Base-by-base conservation (phyloP, 2,329 filamentous ascomycete species). In the Aspergillus floridensis region DNA sequence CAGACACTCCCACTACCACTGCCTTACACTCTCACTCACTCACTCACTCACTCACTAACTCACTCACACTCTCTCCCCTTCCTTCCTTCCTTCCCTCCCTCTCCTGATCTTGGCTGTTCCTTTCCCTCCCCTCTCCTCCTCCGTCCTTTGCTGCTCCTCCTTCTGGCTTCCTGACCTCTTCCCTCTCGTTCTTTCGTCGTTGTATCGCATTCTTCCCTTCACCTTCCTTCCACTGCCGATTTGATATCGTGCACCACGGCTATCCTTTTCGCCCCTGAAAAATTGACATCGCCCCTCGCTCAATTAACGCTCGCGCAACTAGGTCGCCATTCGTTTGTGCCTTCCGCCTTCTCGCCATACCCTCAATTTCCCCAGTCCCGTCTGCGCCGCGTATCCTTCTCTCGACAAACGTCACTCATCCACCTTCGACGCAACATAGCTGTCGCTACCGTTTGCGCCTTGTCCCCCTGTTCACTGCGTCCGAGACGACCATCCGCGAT, bases 221-320 rank as follows among this genome's bases (percentile, higher is more conserved):
- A 16, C 26, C 26, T 29, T 29, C 53, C 29, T 46, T 46, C 52
- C 52, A 24, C 31, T 62, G 61, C 62, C 63, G 63, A 63, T 67
- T 70, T 71, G 65, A 68, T 52, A 68, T 64, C 63, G 62, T 56
- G 63, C 63, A 58, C 56, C 57, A 60, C 53, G 59, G 41, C 60
- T 50, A 63, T 58, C 51, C 56, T 59, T 55, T 58, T 49, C 47
- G 29, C 57, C 63, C 62, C 63, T 60, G 63, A 53, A 57, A 57
- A 49, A 44, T 44, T 19, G 38, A 44, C 16, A 6, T 12, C 57
- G 49, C 11, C 58, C 49, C 56, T 58, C 48, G 38, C 48, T 59
- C 44, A 59, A 35, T 66, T 66, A 59, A 65, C 58, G 58, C 55
- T 6, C 41, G 46, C 53, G 53, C 52, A 56, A 41, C 56, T 52